Evolutionary conservation across 352 stramenopile genomes (phyloP).

Genomic region (Bremia lactucae): DNA sequence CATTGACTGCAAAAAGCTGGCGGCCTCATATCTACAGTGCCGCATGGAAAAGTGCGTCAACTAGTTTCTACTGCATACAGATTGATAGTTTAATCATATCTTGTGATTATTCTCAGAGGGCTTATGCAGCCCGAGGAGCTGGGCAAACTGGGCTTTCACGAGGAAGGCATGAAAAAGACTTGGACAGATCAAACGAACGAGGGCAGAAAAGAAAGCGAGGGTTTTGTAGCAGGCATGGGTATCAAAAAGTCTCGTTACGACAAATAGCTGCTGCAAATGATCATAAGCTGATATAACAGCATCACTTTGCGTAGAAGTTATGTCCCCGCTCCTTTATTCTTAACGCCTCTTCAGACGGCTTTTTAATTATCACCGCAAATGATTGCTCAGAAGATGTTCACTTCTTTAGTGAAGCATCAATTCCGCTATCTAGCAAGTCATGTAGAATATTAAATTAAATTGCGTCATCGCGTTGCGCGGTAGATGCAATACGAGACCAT

Average conservation of each 20-base stretch:
- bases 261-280: constrained; percentile 20
- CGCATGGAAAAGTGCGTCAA: constrained; percentile 80
- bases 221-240: constrained; percentile 71
- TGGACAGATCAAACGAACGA: constrained; percentile 39
- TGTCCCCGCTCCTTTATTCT: too few relatives aligned
- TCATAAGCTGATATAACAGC: too few relatives aligned
- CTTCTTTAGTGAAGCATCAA: too few relatives aligned
- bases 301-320: too few relatives aligned
- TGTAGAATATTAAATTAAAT: too few relatives aligned
- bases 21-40: constrained; percentile 80
- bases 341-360: too few relatives aligned
- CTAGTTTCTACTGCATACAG: neutral
- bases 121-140: constrained; percentile 82
- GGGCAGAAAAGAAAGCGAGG: constrained; percentile 74
- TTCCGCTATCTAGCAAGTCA: too few relatives aligned
- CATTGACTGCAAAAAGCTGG: constrained; percentile 86
- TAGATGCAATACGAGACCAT: too few relatives aligned
- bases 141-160: constrained; percentile 71
- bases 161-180: constrained; percentile 68
- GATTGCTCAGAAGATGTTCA: too few relatives aligned
- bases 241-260: constrained; percentile 68
- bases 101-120: constrained; percentile 25
- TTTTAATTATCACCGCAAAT: too few relatives aligned
- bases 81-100: constrained; percentile 5
- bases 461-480: too few relatives aligned